Conservation (phyloP, 192 early-diverging fungal genomes). For the Anaeromyces robustus region DNA sequence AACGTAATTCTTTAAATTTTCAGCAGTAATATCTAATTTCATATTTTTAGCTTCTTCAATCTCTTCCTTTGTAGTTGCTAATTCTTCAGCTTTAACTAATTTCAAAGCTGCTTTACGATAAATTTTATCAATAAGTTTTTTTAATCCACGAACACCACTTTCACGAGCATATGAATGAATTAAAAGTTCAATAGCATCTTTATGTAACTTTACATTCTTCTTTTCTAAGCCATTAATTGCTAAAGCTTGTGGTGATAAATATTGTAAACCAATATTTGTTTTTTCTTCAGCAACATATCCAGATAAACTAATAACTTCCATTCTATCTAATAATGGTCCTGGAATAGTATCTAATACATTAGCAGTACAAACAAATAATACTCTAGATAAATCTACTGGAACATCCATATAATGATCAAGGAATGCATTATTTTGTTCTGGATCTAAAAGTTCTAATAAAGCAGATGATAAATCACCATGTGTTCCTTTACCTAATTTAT, state of each 20-base stretch:
- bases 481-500: constrained; percentile 93
- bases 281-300: constrained; percentile 83
- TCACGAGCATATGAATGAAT: constrained; percentile 91
- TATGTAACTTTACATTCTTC: constrained; percentile 47
- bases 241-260: constrained; percentile 73
- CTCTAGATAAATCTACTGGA: constrained; percentile 91
- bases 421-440: constrained; percentile 94
- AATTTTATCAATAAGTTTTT: constrained; percentile 98
- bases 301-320: constrained; percentile 93
- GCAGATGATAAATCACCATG: constrained; percentile 97
- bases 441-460: constrained; percentile 87
- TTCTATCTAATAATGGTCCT: constrained; percentile 91
- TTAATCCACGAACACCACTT: constrained; percentile 91
- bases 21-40: constrained; percentile 43
- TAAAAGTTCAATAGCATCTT: constrained; percentile 65
- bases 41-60: constrained; percentile 2
- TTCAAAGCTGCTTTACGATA: constrained; percentile 90
- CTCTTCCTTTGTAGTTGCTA: constrained; percentile 13
- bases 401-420: constrained; percentile 99
- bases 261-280: constrained; percentile 85
- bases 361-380: constrained; percentile 97
- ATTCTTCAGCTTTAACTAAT: constrained; percentile 48
- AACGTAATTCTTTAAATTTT: constrained; percentile 81
- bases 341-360: constrained; percentile 96
- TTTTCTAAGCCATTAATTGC: constrained; percentile 62